Percentiles rank a stretch among this genome's conserved stretches.
These are phyloP conservation scores for Spirogloea muscicola DNA, from an alignment of 139 green algal genomes.

Conservation along the genomic window DNA sequence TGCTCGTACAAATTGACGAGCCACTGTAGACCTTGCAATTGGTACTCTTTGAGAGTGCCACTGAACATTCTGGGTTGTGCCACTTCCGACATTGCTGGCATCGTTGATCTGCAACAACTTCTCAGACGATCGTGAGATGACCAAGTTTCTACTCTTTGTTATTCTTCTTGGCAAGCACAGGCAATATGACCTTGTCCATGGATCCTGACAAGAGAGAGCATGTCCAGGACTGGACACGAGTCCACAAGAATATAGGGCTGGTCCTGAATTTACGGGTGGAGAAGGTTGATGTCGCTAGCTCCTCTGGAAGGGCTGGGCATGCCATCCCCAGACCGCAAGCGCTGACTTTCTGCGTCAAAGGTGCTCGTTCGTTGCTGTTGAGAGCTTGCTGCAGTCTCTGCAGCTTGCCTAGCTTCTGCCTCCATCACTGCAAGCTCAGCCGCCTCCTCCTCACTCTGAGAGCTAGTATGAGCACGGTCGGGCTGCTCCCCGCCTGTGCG, in stretches of 20 bases:
- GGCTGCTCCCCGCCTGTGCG: no score
- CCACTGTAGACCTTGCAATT: constrained; percentile 64
- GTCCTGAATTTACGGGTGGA: constrained; percentile 53
- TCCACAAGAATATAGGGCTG: no score
- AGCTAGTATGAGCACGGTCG: no score
- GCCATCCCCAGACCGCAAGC: constrained; percentile 10
- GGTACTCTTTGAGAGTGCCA: constrained; percentile 58
- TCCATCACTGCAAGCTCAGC: constrained; percentile 39
- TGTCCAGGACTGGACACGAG: no score
- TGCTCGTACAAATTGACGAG: constrained; percentile 63
- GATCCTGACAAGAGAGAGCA: no score
- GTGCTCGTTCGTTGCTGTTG: constrained; percentile 21
- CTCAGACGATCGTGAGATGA: not conserved
- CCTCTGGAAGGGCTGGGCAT: constrained; percentile 17
- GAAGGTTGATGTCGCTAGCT: constrained; percentile 37
- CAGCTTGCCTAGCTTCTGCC: constrained; percentile 27
- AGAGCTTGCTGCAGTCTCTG: constrained; percentile 15
- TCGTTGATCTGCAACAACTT: constrained; percentile 45
- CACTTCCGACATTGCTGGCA: constrained; percentile 36
- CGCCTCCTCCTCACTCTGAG: constrained; percentile 26
- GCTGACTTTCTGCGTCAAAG: constrained; percentile 36
- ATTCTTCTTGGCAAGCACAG: no score
- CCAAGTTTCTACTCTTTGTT: constrained; percentile 9
- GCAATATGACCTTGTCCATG: no score
- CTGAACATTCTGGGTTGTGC: constrained; percentile 46